Evolutionary conservation across 1,284 basidiomycete genomes (phyloP).

Genomic region (Dichomitus squalens): DNA sequence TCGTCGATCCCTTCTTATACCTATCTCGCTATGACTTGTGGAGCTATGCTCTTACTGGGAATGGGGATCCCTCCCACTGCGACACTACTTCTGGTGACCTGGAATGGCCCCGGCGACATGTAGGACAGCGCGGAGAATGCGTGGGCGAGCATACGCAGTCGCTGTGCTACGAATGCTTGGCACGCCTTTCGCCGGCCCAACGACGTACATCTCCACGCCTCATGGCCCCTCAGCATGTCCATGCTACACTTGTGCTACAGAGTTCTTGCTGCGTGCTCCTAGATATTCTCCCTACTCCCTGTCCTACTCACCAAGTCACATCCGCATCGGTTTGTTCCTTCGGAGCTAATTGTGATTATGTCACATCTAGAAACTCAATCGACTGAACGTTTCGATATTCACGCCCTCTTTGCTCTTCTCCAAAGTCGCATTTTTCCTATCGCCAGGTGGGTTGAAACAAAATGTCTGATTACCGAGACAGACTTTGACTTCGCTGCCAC

Average conservation of each 20-base stretch:
- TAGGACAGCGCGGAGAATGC: too few relatives aligned
- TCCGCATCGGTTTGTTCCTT: too few relatives aligned
- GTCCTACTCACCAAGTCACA: too few relatives aligned
- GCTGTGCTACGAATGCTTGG: background rate
- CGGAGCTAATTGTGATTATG: background rate
- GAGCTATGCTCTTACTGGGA: background rate
- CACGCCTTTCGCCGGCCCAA: background rate
- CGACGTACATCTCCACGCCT: background rate
- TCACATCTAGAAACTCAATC: constrained; percentile 65
- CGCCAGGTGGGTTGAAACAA: constrained; percentile 51
- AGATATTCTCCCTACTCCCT: too few relatives aligned
- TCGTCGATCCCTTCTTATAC: constrained; percentile 24
- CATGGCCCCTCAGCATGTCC: too few relatives aligned
- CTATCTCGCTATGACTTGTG: too few relatives aligned
- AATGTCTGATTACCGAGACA: background rate
- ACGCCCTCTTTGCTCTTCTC: constrained; percentile 92
- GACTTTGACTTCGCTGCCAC: constrained; percentile 26
- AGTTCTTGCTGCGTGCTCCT: too few relatives aligned
- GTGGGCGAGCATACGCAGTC: background rate
- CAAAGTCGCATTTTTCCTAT: constrained; percentile 86
- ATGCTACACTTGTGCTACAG: too few relatives aligned
- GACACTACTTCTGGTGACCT: too few relatives aligned
- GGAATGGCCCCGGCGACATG: too few relatives aligned
- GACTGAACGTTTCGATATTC: constrained; percentile 86
- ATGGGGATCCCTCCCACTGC: too few relatives aligned